These are phyloP conservation scores for Teunomyces pallodes DNA, from an alignment of 805 yeast species.

Conservation along the genomic window DNA sequence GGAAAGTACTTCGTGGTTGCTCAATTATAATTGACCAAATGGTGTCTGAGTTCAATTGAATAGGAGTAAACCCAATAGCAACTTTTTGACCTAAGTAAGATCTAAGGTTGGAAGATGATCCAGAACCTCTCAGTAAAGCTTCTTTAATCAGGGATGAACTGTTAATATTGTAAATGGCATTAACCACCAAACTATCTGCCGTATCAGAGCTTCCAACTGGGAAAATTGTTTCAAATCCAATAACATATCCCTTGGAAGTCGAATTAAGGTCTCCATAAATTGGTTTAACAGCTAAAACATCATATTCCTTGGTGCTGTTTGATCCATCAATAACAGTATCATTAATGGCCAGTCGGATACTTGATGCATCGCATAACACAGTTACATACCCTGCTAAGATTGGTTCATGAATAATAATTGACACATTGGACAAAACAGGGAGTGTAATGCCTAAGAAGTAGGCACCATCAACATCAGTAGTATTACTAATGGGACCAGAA, in stretches of 20 bases:
- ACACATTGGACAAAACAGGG: constrained; percentile 72
- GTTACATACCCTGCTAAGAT: constrained; percentile 70
- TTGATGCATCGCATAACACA: constrained; percentile 40
- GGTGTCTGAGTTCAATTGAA: constrained; percentile 31
- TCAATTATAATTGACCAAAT: constrained; percentile 75
- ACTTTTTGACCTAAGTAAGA: constrained; percentile 20
- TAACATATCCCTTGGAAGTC: constrained; percentile 39
- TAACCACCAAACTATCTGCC: constrained; percentile 14
- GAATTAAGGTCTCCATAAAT: constrained; percentile 17
- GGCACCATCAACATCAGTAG: constrained; percentile 22
- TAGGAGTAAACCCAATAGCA: constrained; percentile 35
- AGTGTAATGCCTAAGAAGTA: constrained; percentile 73
- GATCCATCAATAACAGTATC: constrained; percentile 12
- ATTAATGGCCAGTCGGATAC: constrained; percentile 28
- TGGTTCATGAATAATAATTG: constrained; percentile 59
- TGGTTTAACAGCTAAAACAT: constrained; percentile 32
- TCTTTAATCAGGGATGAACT: constrained; percentile 23
- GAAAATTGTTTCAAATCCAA: constrained; percentile 42
- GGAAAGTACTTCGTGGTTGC: constrained; percentile 57
- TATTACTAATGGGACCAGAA: constrained; percentile 62
- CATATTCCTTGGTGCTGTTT: constrained; percentile 20
- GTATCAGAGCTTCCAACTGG: constrained; percentile 16
- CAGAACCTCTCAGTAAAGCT: constrained; percentile 26
- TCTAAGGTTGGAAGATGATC: constrained; percentile 27
- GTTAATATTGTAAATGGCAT: constrained; percentile 24